A percentile compares a stretch with the other conserved stretches of the same genome.
Conservation (phyloP, 2,329 filamentous ascomycete species). For the Falciphora oryzae region DNA sequence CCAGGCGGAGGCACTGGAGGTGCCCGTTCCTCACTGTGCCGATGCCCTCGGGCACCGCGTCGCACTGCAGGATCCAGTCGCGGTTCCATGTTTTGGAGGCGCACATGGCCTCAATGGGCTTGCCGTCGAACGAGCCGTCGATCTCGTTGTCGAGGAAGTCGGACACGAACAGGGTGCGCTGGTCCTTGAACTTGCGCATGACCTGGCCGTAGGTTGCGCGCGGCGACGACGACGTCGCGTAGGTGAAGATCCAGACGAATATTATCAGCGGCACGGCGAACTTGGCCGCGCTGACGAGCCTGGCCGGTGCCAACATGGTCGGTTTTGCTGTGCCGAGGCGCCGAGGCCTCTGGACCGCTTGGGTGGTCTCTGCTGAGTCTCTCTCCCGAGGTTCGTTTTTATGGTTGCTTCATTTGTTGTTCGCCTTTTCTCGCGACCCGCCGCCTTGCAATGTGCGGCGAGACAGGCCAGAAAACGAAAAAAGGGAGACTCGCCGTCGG, state of each 20-base stretch:
- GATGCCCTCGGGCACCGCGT: slow-evolving; percentile 36
- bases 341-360: not conserved
- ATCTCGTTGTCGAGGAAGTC: slow-evolving; percentile 29
- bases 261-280: slow-evolving; percentile 16
- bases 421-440: not conserved
- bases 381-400: not conserved
- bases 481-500: not conserved
- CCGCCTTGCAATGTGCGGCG: not conserved
- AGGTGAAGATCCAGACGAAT: slow-evolving; percentile 18
- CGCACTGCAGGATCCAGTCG: slow-evolving; percentile 37
- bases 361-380: not conserved
- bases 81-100: slow-evolving; percentile 31
- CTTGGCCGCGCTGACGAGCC: slow-evolving; percentile 12
- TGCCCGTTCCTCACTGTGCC: slow-evolving; percentile 38
- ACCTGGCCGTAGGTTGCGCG: slow-evolving; percentile 12
- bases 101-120: slow-evolving; percentile 28
- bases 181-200: slow-evolving; percentile 24
- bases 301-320: not conserved
- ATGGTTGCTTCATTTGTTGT: not conserved
- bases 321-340: not conserved
- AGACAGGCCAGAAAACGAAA: not conserved
- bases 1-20: slow-evolving; percentile 38
- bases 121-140: slow-evolving; percentile 26
- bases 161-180: slow-evolving; percentile 27
- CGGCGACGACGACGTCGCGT: slow-evolving; percentile 14